Evolutionary conservation across 2,329 filamentous ascomycete species (phyloP).

Genomic region (Chaetomium sp.): DNA sequence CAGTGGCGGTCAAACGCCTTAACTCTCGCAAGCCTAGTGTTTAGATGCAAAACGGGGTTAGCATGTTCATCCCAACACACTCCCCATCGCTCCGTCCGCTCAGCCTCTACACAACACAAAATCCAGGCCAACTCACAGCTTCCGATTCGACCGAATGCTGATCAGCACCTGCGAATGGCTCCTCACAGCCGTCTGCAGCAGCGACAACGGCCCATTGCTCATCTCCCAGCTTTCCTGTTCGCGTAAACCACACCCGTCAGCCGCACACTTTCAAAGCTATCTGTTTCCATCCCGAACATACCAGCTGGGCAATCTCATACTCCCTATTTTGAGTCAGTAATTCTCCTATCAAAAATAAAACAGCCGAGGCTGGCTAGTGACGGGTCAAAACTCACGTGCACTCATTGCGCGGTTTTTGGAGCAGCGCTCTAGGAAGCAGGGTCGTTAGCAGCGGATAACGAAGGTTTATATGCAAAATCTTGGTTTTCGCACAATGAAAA

Average conservation of each 20-base stretch:
- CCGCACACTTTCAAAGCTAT: no score
- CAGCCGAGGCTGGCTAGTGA: not conserved
- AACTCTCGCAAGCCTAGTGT: slow-evolving; percentile 66
- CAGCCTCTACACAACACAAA: no score
- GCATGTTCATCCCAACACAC: not conserved
- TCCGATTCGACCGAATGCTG: slow-evolving; percentile 96
- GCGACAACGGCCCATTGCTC: slow-evolving; percentile 74
- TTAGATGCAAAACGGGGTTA: not conserved
- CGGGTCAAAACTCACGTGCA: slow-evolving; percentile 20
- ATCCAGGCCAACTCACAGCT: slow-evolving; percentile 46
- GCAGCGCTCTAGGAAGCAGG: slow-evolving; percentile 21
- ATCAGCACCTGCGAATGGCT: slow-evolving; percentile 94
- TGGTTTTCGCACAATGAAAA: no score
- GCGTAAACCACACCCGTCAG: slow-evolving; percentile 35
- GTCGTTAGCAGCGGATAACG: not conserved
- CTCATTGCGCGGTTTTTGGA: slow-evolving; percentile 24
- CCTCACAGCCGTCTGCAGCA: slow-evolving; percentile 93
- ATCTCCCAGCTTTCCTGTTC: slow-evolving; percentile 22
- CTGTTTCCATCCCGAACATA: slow-evolving; percentile 18
- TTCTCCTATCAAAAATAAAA: not conserved
- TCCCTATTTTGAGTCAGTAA: slow-evolving; percentile 49
- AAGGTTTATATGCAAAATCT: no score
- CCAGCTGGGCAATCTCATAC: slow-evolving; percentile 73
- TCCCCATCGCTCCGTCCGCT: no score
- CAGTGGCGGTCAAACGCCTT: slow-evolving; percentile 98